Base-by-base conservation (phyloP, 176 grass and related monocot genomes). In the Bonia amplexicaulis region DNA sequence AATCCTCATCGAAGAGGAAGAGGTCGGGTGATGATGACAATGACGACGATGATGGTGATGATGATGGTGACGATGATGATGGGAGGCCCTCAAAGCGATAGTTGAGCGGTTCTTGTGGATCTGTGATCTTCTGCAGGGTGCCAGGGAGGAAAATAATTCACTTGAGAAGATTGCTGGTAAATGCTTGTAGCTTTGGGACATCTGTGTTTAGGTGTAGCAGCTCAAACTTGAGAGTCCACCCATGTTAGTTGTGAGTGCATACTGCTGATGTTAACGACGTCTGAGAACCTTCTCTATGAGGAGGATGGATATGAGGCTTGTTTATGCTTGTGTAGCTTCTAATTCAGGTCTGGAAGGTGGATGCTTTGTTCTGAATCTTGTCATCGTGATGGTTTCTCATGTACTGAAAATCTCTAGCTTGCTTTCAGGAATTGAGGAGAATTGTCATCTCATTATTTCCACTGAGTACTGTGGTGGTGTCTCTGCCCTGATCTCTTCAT, bases 111-210 rank as follows among this genome's bases (percentile, higher is more conserved):
- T 54, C n/a, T 26, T 3, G 65, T 45, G 19, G 68, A 61, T 59
- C 52, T 80, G 22, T 57, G 6, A 16, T 74, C 59, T 57, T 86
- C 22, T 59, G 47, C 37, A 72, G 66, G 63, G 46, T 58, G 59
- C 40, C 12, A 37, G 25, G 75, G 71, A 40, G 47, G 51, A 27
- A 79, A 87, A 75, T 79, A 87, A 80, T 90, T 63, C 17, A 59
- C 42, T 17, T 22, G 63, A 75, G 67, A 60, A 73, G 80, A 37
- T 77, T 73, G 83, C 77, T 73, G 60, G 84, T 87, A 90, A 87
- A 90, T 87, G 80, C 31, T 82, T 87, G 74, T 90, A 91, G 85
- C 14, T 80, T 60, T 84, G 84, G 85, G 75, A 90, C 63, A 85
- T 78, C 79, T 82, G 77, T 85, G 69, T 53, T 5, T 85, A 81